Base-by-base conservation (phyloP, 2,329 filamentous ascomycete species). In the Cercospora nicotianae region DNA sequence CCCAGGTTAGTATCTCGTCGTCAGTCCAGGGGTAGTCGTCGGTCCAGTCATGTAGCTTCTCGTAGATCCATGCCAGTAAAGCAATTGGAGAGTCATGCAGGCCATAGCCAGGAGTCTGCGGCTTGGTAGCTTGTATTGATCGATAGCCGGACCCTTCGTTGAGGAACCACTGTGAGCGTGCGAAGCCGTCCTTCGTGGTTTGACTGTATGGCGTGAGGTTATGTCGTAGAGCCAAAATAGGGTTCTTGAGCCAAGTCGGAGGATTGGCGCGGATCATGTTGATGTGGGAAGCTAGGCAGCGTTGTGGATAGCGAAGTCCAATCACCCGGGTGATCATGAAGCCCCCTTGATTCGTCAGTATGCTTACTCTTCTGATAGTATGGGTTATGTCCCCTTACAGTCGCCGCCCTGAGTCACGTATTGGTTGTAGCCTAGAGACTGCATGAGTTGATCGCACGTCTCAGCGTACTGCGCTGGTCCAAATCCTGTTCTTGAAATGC, bases 1-100 rank as follows among this genome's bases (percentile, higher is more conserved):
- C 79, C 91, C 91, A 94, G 0, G 88, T 91, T 28, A 92, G 79
- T 8, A 94, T 84, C 79, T 94, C 91, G 64, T 93, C 90, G 69
- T 92, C 89, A 0, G 87, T 90, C 91, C 91, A 94, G 0, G 85
- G 81, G 74, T 93, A 93, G 0, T 73, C 74, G 73, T 94, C 91
- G 0, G 88, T 89, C 91, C 91, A 94, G 72, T 91, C 89, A 72
- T 90, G 87, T 42, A 94, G 80, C 76, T 94, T 94, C 79, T 94
- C 92, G 72, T 91, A 91, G 36, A 94, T 88, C 92, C 92, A 95
- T 0, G 90, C 87, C 1, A 94, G 81, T 3, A 93, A 80, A 0
- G 86, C 90, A 0, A 91, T 86, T 0, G 91, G 92, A 6, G 86
- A 89, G 75, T 93, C 91, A 0, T 86, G 83, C 3, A 94, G 82